phyloP scores from a whole-genome alignment of 352 stramenopile species.

The Globisporangium emineosum region DNA sequence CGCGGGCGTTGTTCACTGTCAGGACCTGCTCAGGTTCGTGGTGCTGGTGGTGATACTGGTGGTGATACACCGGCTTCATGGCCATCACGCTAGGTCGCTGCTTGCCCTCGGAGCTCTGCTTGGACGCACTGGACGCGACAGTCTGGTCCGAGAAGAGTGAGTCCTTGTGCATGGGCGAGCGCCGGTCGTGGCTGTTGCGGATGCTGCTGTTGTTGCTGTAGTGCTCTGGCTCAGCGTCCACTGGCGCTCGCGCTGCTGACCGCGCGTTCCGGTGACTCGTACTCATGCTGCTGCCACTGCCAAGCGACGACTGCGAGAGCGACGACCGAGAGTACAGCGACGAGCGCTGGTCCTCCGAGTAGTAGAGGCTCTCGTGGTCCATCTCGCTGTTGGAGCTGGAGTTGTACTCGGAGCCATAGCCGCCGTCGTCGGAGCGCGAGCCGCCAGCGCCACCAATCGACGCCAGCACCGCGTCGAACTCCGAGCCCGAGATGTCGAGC shows the following conservation, averaged over 20 bases:
- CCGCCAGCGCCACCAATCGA: constrained; percentile 22
- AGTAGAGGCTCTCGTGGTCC: constrained; percentile 10
- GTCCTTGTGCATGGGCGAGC: constrained; percentile 15
- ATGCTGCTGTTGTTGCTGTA: not conserved
- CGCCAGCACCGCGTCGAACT: constrained; percentile 46
- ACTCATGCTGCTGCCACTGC: not conserved
- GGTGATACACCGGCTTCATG: constrained; percentile 1
- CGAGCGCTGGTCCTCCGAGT: constrained; percentile 6
- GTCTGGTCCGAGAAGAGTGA: constrained; percentile 19
- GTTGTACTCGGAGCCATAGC: constrained; percentile 8
- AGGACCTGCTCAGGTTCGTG: constrained; percentile 18
- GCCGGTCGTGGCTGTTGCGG: not conserved
- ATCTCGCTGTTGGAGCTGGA: constrained; percentile 7
- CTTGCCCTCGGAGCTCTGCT: constrained; percentile 16
- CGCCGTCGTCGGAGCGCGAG: constrained; percentile 1
- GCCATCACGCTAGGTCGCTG: not conserved
- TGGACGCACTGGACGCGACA: constrained; percentile 16
- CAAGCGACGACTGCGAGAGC: constrained; percentile 14
- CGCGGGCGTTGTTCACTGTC: constrained; percentile 32
- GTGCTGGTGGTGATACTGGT: constrained; percentile 2
- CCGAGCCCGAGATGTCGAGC: constrained; percentile 40
- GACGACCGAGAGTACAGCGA: constrained; percentile 12
- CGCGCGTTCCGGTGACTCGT: not conserved
- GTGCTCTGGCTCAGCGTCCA: not conserved
- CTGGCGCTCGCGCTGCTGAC: constrained; percentile 1